Base-by-base conservation (phyloP, 129 eudicot genomes). In the Ambrosia trifida region DNA sequence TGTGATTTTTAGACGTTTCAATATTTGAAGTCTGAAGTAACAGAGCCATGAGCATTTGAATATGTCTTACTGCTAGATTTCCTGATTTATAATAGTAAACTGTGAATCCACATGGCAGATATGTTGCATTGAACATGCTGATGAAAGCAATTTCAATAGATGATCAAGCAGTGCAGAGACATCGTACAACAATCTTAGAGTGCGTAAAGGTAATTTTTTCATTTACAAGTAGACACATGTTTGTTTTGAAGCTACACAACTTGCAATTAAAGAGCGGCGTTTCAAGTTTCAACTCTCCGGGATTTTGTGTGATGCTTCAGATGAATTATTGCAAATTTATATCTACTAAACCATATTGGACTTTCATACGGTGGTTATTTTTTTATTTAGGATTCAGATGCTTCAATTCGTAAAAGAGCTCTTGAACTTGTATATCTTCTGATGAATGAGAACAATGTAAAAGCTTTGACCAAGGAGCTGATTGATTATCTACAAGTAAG, bases 121-220 rank as follows among this genome's bases (percentile, higher is more conserved):
- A 95, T 76, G 99, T 95, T 63, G 99, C 99, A 60, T 73, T 95
- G 78, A 90, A 95, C 74, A 95, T 95, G 99, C 83, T 95, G 87
- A 88, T 82, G 91, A 88, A 71, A 84, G 97, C 99, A 73, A 72
- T 95, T 73, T 69, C 89, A 54, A 81, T 90, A 40, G 99, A 95
- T 74, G 78, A 87, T 76, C 99, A 95, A 85, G 99, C 99, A 41
- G 97, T 95, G 71, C 99, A 95, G 85, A 86, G 99, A 87, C 99
- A 95, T 78, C 87, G 97, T 14, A 82, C 86, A 65, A 95, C 99
- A 72, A 95, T 95, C 54, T 76, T 95, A 83, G 99, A 95, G 83
- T 95, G 99, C 81, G 97, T 95, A 40, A 95, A 95, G 99, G 99
- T 95, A 84, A 49, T 35, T 43, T 52, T 62, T 2, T 78, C 60